Conservation (phyloP, 2,329 filamentous ascomycete species). For the Botrytis paeoniae region DNA sequence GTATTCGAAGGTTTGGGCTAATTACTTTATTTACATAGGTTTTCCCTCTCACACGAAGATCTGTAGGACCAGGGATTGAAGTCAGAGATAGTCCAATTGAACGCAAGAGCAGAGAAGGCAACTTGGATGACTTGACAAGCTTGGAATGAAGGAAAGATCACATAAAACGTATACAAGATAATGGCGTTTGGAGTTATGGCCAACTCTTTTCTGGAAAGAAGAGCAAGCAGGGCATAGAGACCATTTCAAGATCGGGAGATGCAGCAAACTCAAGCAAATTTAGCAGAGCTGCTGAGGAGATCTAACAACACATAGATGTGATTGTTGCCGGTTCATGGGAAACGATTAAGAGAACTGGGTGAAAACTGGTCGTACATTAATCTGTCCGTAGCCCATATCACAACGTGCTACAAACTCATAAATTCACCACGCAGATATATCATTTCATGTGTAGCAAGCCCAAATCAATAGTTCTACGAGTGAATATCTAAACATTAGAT, state of each 20-base stretch:
- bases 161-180: slow-evolving; percentile 8
- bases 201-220: slow-evolving; percentile 1
- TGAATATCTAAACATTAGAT: not conserved
- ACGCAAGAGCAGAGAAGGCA: slow-evolving; percentile 44
- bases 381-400: not conserved
- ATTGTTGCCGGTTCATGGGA: not conserved
- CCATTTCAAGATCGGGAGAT: not conserved
- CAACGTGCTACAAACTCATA: not conserved
- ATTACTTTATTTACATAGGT: slow-evolving; percentile 28
- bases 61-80: slow-evolving; percentile 79
- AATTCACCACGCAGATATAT: not conserved
- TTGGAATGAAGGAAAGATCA: slow-evolving; percentile 33
- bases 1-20: not conserved
- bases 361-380: not conserved
- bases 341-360: no score
- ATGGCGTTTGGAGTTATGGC: slow-evolving; percentile 31
- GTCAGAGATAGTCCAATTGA: slow-evolving; percentile 62
- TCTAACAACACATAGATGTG: not conserved
- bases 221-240: not conserved
- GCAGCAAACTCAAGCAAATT: not conserved
- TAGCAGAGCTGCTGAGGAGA: not conserved
- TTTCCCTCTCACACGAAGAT: slow-evolving; percentile 44
- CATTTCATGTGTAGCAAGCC: not conserved
- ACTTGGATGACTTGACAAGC: slow-evolving; percentile 63
- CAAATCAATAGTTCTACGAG: not conserved